Evolutionary conservation across 352 stramenopile species (phyloP).

Genomic region (Globisporangium orthogonon): DNA sequence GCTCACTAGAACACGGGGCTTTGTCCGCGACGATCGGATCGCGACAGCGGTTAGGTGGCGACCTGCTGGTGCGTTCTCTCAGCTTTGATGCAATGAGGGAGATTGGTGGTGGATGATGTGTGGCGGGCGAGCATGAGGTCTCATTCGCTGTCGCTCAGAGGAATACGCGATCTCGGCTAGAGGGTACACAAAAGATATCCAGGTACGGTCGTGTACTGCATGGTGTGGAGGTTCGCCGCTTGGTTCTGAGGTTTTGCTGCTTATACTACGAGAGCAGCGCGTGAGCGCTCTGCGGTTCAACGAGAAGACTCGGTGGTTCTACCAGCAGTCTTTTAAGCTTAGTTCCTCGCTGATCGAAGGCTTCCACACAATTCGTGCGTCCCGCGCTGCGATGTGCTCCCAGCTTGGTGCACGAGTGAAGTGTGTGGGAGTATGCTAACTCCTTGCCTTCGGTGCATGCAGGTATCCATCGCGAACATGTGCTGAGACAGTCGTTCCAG

Average conservation of each 20-base stretch:
- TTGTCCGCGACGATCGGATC: conserved; percentile 13
- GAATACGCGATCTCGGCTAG: conserved; percentile 5
- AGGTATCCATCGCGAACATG: conserved; percentile 59
- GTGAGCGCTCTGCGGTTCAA: conserved; percentile 37
- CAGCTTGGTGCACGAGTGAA: not conserved
- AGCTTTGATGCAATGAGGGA: no score
- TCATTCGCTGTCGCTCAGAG: conserved; percentile 1
- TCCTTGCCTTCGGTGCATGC: not conserved
- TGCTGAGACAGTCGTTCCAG: conserved; percentile 64
- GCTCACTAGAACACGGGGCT: conserved; percentile 4
- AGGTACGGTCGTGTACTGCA: not conserved
- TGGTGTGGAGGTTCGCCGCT: not conserved
- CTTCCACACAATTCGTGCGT: conserved; percentile 64
- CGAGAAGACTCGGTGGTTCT: conserved; percentile 65
- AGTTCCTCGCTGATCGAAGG: conserved; percentile 43
- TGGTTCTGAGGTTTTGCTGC: not conserved
- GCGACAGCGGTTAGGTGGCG: conserved; percentile 7
- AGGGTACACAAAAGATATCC: conserved; percentile 14
- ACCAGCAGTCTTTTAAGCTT: conserved; percentile 54
- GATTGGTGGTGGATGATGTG: not conserved
- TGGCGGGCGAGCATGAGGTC: not conserved
- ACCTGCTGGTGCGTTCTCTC: conserved; percentile 9
- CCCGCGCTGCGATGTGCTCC: no score
- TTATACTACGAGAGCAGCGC: conserved; percentile 15
- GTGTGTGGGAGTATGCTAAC: not conserved